phyloP scores from a whole-genome alignment of 2,329 filamentous ascomycete genomes.

The Grosmannia serpens region DNA sequence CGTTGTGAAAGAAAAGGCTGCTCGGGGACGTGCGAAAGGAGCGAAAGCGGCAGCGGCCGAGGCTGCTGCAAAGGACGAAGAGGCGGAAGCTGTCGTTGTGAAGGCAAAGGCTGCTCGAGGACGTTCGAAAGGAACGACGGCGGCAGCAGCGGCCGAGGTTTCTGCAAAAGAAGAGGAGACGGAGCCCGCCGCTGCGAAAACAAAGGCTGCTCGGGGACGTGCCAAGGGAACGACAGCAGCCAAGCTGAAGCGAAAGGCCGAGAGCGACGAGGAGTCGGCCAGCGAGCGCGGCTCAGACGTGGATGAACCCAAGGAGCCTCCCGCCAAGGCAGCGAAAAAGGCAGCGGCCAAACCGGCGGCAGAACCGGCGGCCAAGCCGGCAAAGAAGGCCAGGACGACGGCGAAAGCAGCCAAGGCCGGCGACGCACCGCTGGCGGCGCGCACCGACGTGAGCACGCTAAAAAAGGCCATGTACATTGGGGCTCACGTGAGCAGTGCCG shows the following conservation, averaged over 20 bases:
- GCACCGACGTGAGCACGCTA: constrained; percentile 53
- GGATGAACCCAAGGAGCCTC: constrained; percentile 11
- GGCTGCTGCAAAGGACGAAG: background rate
- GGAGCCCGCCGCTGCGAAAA: too few relatives aligned
- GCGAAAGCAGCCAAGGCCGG: constrained; percentile 18
- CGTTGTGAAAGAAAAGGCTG: too few relatives aligned
- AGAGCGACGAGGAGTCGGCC: background rate
- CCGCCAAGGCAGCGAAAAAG: constrained; percentile 8
- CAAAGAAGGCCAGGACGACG: constrained; percentile 35
- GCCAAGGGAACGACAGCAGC: background rate
- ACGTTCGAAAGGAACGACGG: background rate
- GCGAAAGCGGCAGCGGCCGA: background rate
- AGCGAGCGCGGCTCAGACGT: constrained; percentile 3
- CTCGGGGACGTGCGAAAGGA: background rate
- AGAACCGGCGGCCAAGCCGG: background rate
- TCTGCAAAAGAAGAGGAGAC: background rate
- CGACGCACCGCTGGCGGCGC: constrained; percentile 49
- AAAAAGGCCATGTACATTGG: constrained; percentile 70
- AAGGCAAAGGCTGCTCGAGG: background rate
- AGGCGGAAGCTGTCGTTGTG: background rate
- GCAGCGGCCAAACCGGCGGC: constrained; percentile 9
- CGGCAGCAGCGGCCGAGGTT: background rate
- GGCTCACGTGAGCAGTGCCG: constrained; percentile 82
- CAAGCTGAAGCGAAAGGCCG: constrained; percentile 8
- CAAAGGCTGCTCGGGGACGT: too few relatives aligned